Base-by-base conservation (phyloP, 306 rosid species). In the Lagenaria siceraria region DNA sequence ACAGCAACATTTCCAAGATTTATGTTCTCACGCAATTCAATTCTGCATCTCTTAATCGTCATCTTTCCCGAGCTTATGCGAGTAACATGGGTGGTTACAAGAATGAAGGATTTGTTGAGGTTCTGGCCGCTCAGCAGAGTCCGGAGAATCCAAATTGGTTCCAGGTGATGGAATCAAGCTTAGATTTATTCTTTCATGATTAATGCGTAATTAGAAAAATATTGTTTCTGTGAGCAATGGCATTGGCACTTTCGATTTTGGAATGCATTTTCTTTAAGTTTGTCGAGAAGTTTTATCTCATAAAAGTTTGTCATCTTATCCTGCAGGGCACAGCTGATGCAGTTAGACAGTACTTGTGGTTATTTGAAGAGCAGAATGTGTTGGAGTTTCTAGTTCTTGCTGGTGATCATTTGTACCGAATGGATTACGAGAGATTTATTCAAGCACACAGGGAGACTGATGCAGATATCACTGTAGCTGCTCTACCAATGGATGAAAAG, bases 121-220 rank as follows among this genome's bases (percentile, higher is more conserved):
- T 95, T 80, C 99, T 95, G 4, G 99, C 99, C 10, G 99, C 99
- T 15, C 99, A 95, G 86, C 99, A 95, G 87, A 95, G 99, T 77
- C 97, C 99, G 0, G 99, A 95, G 86, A 95, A 95, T 81, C 99
- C 99, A 60, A 95, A 95, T 81, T 95, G 99, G 99, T 95, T 95
- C 59, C 99, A 95, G 98, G 98, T 93, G 51, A 85, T 51, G 29
- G 19, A 31, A 43, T 77, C 29, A 78, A 22, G 27, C 43, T 56
- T 2, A 72, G n/a, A 36, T 77, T 48, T 49, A 18, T 79, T 33
- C 77, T 52, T 74, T 56, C 66, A 38, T 66, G 62, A 51, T 38
- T 56, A 7, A 52, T 17, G 3, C 17, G 27, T 19, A 21, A 71
- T 2, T 18, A 8, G 13, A 17, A 49, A 15, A 25, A 17, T 9